Percentiles rank a stretch among this genome's conserved stretches.
These are phyloP conservation scores for Sphaerostilbella broomeana DNA, from an alignment of 2,329 filamentous ascomycete genomes.

Conservation along the genomic window DNA sequence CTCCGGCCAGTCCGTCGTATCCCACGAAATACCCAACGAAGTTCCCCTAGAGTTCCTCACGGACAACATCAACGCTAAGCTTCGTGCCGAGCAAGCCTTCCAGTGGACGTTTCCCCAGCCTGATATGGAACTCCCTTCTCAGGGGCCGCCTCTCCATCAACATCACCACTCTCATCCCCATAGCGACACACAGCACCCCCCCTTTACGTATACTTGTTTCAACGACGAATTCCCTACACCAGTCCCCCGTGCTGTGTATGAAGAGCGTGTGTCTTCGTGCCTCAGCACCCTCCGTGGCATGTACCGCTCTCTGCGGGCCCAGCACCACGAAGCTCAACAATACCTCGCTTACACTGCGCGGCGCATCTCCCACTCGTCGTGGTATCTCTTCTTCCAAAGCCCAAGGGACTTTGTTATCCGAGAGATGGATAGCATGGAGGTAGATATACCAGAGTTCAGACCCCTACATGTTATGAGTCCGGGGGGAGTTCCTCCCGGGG, in stretches of 20 bases:
- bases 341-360: background rate
- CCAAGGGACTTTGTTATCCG: slow-evolving; percentile 2
- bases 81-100: background rate
- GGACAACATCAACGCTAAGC: background rate
- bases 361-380: background rate
- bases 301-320: background rate
- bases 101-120: background rate
- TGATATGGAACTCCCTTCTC: background rate
- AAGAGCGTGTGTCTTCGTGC: slow-evolving; percentile 5
- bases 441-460: too few species aligned
- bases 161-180: background rate
- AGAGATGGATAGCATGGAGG: slow-evolving; percentile 6
- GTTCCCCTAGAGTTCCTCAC: slow-evolving; percentile 5
- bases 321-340: background rate
- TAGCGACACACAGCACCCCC: too few species aligned
- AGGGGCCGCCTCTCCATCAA: background rate
- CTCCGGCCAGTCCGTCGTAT: background rate
- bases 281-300: slow-evolving; percentile 4
- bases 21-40: background rate
- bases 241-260: background rate
- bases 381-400: slow-evolving; percentile 8
- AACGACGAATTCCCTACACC: too few species aligned
- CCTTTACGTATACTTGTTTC: too few species aligned
- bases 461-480: too few species aligned
- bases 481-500: background rate